phyloP scores from a whole-genome alignment of 2,329 filamentous ascomycete genomes.

The Pyrenochaeta sp. region DNA sequence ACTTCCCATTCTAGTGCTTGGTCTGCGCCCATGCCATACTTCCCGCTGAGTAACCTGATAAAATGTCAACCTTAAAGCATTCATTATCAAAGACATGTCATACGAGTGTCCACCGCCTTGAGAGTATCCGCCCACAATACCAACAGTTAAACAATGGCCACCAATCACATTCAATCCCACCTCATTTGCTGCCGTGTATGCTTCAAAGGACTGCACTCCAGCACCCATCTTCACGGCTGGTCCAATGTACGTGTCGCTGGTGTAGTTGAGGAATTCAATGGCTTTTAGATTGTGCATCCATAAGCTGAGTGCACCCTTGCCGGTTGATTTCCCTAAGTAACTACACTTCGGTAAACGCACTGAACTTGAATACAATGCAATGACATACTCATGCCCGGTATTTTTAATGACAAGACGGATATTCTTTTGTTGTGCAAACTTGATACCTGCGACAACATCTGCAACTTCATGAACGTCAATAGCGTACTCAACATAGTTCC shows the following conservation, averaged over 20 bases:
- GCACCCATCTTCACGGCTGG: constrained; percentile 34
- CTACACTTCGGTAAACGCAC: no score
- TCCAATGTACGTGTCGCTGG: constrained; percentile 20
- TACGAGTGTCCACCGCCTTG: constrained; percentile 62
- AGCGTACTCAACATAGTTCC: constrained; percentile 11
- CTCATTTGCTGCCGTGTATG: constrained; percentile 26
- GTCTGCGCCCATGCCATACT: no score
- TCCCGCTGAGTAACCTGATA: no score
- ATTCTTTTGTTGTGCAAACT: constrained; percentile 34
- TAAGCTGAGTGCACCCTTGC: constrained; percentile 21
- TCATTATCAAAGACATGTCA: no score
- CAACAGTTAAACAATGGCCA: constrained; percentile 54
- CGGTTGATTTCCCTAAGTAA: constrained; percentile 31
- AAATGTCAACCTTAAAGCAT: no score
- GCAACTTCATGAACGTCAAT: constrained; percentile 16
- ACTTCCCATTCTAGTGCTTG: no score
- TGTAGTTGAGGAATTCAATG: constrained; percentile 22
- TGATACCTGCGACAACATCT: constrained; percentile 16
- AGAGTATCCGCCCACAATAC: constrained; percentile 46
- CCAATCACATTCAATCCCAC: constrained; percentile 25
- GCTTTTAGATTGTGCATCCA: constrained; percentile 34
- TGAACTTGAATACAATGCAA: no score
- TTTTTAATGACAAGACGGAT: constrained; percentile 40
- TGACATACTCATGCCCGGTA: constrained; percentile 43
- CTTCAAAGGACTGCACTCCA: constrained; percentile 34